These are phyloP conservation scores for Prillingera fragicola DNA, from an alignment of 1,284 basidiomycete species.

Conservation along the genomic window DNA sequence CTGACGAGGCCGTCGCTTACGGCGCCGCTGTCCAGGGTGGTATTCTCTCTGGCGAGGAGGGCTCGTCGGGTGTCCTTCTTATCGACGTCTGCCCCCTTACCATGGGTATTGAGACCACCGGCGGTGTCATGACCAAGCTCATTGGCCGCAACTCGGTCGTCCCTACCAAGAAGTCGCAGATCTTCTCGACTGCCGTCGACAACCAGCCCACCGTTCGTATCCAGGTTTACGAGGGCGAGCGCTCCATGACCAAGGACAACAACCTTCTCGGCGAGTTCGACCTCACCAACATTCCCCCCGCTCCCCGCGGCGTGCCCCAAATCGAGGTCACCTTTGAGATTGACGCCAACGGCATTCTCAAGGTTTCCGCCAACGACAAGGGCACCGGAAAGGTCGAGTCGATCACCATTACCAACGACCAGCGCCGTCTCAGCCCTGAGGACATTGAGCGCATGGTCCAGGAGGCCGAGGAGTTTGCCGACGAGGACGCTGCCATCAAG, in stretches of 20 bases:
- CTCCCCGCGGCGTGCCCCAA: conserved; percentile 97
- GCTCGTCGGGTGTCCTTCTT: conserved; percentile 72
- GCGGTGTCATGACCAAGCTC: conserved; percentile 96
- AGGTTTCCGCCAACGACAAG: conserved; percentile 89
- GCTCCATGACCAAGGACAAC: conserved; percentile 98
- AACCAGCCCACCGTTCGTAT: conserved; percentile 99
- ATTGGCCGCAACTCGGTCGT: conserved; percentile 90
- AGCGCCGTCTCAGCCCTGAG: conserved; percentile 96
- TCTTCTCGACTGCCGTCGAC: conserved; percentile 98
- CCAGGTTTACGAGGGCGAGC: conserved; percentile 98
- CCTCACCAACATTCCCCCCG: conserved; percentile 93
- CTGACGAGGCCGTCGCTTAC: conserved; percentile 91
- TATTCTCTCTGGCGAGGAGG: conserved; percentile 79
- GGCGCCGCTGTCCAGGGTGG: conserved; percentile 97
- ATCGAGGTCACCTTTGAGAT: conserved; percentile 98
- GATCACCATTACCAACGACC: conserved; percentile 95
- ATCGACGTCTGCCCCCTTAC: conserved; percentile 82
- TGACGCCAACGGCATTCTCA: conserved; percentile 96
- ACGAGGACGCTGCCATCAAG: conserved; percentile 49
- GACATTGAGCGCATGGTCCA: conserved; percentile 96
- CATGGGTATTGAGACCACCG: conserved; percentile 83
- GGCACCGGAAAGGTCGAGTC: conserved; percentile 75
- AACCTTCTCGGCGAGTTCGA: conserved; percentile 99
- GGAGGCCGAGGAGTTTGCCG: conserved; percentile 75
- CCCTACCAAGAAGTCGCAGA: conserved; percentile 95